Evolutionary conservation across 768 basidiomycete species (phyloP).

Genomic region (Lactifluus volemus): DNA sequence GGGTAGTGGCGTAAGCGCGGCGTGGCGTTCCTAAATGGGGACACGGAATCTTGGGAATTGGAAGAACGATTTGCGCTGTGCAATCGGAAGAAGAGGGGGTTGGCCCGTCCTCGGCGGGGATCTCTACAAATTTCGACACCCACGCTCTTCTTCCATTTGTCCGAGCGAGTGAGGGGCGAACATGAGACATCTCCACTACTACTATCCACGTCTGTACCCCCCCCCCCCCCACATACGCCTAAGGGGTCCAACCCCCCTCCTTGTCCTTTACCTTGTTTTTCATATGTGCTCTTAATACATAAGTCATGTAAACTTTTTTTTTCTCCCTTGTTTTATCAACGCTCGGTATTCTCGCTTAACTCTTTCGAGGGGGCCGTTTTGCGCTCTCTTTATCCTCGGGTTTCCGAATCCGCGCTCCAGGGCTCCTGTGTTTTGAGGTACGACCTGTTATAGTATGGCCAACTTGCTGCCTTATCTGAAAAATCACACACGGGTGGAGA

Average conservation of each 20-base stretch:
- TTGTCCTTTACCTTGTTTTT: too few species aligned
- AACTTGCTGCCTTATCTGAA: background rate
- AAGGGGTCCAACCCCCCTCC: too few species aligned
- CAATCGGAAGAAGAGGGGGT: background rate
- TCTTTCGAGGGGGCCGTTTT: background rate
- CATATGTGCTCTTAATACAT: too few species aligned
- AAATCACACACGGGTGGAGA: background rate
- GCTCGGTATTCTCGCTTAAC: background rate
- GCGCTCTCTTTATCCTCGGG: background rate
- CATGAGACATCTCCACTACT: too few species aligned
- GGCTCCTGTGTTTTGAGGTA: background rate
- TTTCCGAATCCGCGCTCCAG: background rate
- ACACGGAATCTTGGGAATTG: conserved; percentile 4
- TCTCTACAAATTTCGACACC: background rate
- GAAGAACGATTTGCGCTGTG: conserved; percentile 1
- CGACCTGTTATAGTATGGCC: conserved; percentile 3
- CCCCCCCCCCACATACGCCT: too few species aligned
- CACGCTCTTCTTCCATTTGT: background rate
- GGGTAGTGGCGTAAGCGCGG: conserved; percentile 1
- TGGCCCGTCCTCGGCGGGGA: background rate
- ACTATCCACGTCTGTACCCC: too few species aligned
- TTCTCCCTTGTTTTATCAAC: background rate
- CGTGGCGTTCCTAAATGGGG: conserved; percentile 9
- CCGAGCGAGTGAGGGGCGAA: too few species aligned
- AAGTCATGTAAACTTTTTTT: background rate